Evolutionary conservation across 805 yeast species (phyloP), one percentile per base, ranked within the genome.

Genomic region (Candida maesae): DNA sequence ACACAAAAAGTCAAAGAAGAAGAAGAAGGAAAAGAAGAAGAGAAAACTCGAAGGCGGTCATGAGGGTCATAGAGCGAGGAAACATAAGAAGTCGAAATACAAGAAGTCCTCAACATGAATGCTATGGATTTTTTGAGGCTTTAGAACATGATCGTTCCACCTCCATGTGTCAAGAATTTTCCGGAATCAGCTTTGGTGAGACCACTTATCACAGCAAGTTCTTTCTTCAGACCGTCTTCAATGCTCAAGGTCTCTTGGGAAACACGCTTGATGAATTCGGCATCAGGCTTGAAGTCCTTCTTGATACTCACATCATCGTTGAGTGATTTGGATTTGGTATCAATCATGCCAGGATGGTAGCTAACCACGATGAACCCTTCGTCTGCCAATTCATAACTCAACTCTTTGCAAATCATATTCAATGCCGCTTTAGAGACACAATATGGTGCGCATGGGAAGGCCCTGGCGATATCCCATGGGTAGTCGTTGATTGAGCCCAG

Each of bases 341-440:
- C 34, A 16, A 56, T 50, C 31, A 55, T 30, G 2, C 62, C 63
- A 9, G 68, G 67, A 33, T 55, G 57, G 21, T 60, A 41, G 7
- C 58, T 52, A 10, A 57, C 35, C 15, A 61, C 59, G 5, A 50
- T 55, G 50, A 55, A 57, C 1, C 49, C 55, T 16, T 63, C 63
- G 5, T 33, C 38, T 5, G 38, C 46, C 25, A 55, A 35, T 21
- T 64, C 67, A 37, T 46, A 35, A 20, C 60, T 49, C 25, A 66
- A 39, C 21, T 47, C 47, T 33, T 51, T 59, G 20, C 54, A 51
- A 11, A 57, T 15, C 40, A 50, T 50, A 50, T 65, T 66, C 16
- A 65, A 36, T 1, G 66, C 67, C 3, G 67, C 64, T 44, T 69
- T 68, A 6, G 72, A 66, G 6, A 56, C 54, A 13, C 63, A 64